Base-by-base conservation (phyloP, 1,284 basidiomycete species). In the Flammula alnicola region DNA sequence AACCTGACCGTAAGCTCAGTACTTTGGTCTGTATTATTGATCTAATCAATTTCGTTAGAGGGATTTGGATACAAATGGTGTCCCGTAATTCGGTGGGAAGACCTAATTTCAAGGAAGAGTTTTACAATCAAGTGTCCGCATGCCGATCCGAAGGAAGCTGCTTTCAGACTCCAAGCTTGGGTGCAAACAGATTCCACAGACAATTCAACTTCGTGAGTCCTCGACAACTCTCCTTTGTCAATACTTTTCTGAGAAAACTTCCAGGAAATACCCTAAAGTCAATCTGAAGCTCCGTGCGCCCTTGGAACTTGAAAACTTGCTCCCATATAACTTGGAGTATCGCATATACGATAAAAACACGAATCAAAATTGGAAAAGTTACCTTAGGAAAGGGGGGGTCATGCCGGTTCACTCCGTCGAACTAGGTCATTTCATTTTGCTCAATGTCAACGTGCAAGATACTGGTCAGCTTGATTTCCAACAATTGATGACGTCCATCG, bases 391-490 rank as follows among this genome's bases (percentile, higher is more conserved):
- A 63, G 97, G 97, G 25, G 97, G 96, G 3, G 78, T 95, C 37
- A 98, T 96, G 81, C 97, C 97, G 7, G 89, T 99, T 31, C 97
- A 99, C 65, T 96, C 95, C 1, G 94, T 98, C 23, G 95, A 98
- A 65, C 75, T 98, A 2, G 84, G 83, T n/a, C 97, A 99, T 69
- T 76, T 99, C 48, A 81, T 99, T 26, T 73, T 99, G n/a, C 79
- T 99, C 29, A 98, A 94, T 59, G 80, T 98, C 23, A 84, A 91
- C 41, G 79, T 97, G 2, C 90, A 98, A 69, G 95, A 97, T 57
- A 92, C 92, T 40, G 83, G 93, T 92, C 57, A 66, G 75, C 58
- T 5, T 5, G 23, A 19, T 12, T 5, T 4, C 78, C 76, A 74
- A 17, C 14, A 29, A 19, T 19, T 7, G 23, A 26, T 17, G 7